These are phyloP conservation scores for Pachysandra terminalis DNA, from an alignment of 164 flowering plant species.

Conservation along the genomic window DNA sequence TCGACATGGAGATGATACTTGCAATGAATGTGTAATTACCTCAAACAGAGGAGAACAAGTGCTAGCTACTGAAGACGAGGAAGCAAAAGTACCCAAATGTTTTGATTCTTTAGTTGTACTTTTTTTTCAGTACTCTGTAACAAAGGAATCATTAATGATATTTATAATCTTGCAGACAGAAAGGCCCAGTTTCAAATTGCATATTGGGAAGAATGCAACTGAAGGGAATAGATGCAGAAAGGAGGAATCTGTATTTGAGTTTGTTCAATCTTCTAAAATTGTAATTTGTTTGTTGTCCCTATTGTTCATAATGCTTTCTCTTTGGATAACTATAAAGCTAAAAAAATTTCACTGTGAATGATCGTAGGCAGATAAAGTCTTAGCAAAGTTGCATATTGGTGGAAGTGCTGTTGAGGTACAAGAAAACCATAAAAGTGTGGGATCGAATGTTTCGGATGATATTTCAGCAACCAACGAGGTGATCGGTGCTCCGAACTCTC, in stretches of 20 bases:
- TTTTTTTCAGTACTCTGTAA: conserved; percentile 1
- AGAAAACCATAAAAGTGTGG: conserved; percentile 19
- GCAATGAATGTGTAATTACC: conserved; percentile 12
- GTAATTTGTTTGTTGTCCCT: conserved; percentile 19
- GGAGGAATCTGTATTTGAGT: conserved; percentile 22
- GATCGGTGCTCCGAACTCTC: conserved; percentile 6
- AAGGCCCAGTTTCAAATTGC: conserved; percentile 14
- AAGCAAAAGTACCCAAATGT: conserved; percentile 31
- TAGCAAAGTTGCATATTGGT: conserved; percentile 41
- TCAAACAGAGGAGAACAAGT: conserved; percentile 19
- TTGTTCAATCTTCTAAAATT: conserved; percentile 36
- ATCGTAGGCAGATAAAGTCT: conserved; percentile 50
- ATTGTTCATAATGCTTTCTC: neutral
- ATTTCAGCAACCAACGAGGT: conserved; percentile 13
- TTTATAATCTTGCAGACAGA: conserved; percentile 13
- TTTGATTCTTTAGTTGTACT: neutral
- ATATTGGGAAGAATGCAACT: conserved; percentile 17
- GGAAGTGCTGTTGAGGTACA: conserved; percentile 17
- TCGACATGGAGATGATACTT: conserved; percentile 30
- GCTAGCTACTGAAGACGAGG: conserved; percentile 19
- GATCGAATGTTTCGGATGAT: conserved; percentile 20
- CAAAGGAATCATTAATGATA: neutral
- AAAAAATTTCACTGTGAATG: neutral
- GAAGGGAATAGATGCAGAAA: conserved; percentile 17
- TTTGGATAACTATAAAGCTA: neutral